These are phyloP conservation scores for Earliella scabrosa DNA, from an alignment of 1,284 basidiomycete genomes.

Conservation along the genomic window DNA sequence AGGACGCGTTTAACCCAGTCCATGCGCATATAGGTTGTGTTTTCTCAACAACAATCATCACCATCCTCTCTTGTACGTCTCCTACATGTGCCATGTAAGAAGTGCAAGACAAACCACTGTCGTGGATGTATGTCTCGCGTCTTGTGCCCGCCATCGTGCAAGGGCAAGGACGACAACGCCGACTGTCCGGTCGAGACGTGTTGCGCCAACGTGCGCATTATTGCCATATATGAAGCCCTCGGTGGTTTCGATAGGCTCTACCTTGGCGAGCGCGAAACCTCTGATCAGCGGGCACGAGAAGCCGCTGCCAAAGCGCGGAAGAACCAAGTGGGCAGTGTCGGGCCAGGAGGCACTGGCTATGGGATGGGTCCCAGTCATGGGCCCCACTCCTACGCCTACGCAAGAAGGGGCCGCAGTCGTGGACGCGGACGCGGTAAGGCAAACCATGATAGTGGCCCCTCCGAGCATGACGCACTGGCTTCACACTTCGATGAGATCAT, in stretches of 20 bases:
- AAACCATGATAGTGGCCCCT: neutral
- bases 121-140: constrained; percentile 49
- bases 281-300: constrained; percentile 42
- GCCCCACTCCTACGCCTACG: constrained; percentile 23
- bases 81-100: constrained; percentile 47
- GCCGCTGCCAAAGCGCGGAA: constrained; percentile 34
- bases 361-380: constrained; percentile 1
- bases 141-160: constrained; percentile 45
- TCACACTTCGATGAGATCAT: constrained; percentile 47
- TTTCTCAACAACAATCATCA: constrained; percentile 34
- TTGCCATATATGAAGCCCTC: constrained; percentile 53
- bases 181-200: constrained; percentile 44
- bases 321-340: constrained; percentile 36
- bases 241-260: constrained; percentile 52
- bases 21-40: constrained; percentile 41
- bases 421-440: constrained; percentile 20
- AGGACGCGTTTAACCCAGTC: neutral
- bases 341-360: constrained; percentile 58
- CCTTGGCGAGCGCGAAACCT: constrained; percentile 43
- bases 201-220: constrained; percentile 50
- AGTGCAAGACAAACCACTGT: constrained; percentile 50
- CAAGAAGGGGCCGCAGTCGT: constrained; percentile 6
- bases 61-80: constrained; percentile 42
- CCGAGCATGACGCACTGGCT: constrained; percentile 18
- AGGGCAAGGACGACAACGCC: constrained; percentile 39